A percentile compares a stretch with the other conserved stretches of the same genome.
These are phyloP conservation scores for Amanita jacksonii DNA, from an alignment of 768 basidiomycete species.

Conservation along the genomic window DNA sequence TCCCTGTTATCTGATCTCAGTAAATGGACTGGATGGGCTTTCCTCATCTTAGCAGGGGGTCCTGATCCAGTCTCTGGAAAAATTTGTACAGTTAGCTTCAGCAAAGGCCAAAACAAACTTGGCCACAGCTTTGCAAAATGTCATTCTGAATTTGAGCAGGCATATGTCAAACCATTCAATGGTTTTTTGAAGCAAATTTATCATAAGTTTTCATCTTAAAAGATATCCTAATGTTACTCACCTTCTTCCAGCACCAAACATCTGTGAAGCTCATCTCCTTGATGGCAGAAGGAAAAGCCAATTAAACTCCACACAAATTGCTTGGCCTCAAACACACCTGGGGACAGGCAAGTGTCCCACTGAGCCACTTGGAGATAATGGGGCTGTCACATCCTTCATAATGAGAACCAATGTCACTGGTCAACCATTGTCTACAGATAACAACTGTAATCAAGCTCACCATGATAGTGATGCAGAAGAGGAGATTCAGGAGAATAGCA, in stretches of 20 bases:
- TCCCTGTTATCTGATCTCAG: neutral
- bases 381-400: too few relatives aligned
- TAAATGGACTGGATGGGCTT: constrained; percentile 5
- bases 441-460: too few relatives aligned
- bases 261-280: neutral
- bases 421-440: too few relatives aligned
- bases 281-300: neutral
- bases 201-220: neutral
- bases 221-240: neutral
- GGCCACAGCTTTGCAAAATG: constrained; percentile 5
- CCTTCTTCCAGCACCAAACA: neutral
- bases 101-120: neutral
- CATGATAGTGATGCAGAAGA: too few relatives aligned
- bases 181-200: constrained; percentile 5
- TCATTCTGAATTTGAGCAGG: constrained; percentile 2
- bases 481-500: too few relatives aligned
- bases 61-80: constrained; percentile 6
- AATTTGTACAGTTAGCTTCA: constrained; percentile 6
- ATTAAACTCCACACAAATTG: too few relatives aligned
- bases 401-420: too few relatives aligned
- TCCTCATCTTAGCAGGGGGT: constrained; percentile 6
- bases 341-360: too few relatives aligned
- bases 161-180: neutral
- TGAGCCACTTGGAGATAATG: too few relatives aligned
- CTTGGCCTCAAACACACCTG: too few relatives aligned